Percentiles rank a stretch among this genome's conserved stretches.
Conservation (phyloP, 2,329 filamentous ascomycete genomes). For the Hyphodiscus sp. region DNA sequence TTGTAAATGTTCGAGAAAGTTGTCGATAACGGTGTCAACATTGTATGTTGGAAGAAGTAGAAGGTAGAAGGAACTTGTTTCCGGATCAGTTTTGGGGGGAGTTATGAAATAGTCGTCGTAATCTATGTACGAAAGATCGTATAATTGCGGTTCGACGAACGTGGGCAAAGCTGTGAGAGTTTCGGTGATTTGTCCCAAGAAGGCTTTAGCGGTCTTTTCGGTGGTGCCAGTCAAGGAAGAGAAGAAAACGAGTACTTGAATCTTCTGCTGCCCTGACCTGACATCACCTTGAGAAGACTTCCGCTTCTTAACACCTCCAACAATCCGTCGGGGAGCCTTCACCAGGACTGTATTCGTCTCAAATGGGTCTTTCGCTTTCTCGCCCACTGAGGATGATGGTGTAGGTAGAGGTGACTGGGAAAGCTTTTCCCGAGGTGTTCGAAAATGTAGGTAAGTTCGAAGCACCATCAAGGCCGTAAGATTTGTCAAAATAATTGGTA, state of each 20-base stretch:
- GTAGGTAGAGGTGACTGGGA: constrained; percentile 25
- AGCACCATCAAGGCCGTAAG: constrained; percentile 32
- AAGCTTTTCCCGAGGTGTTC: constrained; percentile 26
- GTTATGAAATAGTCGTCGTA: constrained; percentile 89
- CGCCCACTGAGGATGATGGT: constrained; percentile 16
- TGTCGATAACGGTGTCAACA: constrained; percentile 86
- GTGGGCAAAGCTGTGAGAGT: constrained; percentile 27
- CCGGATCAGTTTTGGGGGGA: constrained; percentile 53
- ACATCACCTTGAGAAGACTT: constrained; percentile 27
- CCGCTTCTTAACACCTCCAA: constrained; percentile 26
- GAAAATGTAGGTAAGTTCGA: constrained; percentile 29
- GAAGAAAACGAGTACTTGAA: constrained; percentile 79
- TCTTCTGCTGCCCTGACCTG: constrained; percentile 33
- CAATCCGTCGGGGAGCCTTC: constrained; percentile 33
- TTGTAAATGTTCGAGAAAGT: constrained; percentile 76
- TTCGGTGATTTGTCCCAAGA: constrained; percentile 48
- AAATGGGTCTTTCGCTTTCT: constrained; percentile 19
- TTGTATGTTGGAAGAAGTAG: constrained; percentile 88
- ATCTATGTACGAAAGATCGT: constrained; percentile 80
- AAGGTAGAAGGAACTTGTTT: constrained; percentile 67
- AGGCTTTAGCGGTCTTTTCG: constrained; percentile 61
- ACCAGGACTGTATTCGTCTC: constrained; percentile 20
- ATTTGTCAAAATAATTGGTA: constrained; percentile 36
- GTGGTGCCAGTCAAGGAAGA: constrained; percentile 83
- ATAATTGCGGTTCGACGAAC: constrained; percentile 54